Percentiles rank a stretch among this genome's conserved stretches.
phyloP scores from a whole-genome alignment of 495 filamentous ascomycete genomes.

The Chaetomium fimeti region DNA sequence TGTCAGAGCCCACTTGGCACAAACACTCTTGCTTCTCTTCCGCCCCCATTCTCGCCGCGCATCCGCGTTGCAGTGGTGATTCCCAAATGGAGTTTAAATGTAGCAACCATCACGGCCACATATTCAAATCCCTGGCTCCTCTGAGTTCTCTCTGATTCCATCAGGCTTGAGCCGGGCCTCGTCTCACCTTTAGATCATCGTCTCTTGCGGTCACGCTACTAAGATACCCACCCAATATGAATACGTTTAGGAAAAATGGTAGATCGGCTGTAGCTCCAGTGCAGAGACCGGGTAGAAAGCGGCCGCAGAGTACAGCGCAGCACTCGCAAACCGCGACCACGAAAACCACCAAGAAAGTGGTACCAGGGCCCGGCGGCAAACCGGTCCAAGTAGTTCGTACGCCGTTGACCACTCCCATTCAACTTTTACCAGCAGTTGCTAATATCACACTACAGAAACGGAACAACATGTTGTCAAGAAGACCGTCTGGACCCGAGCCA shows the following conservation, averaged over 20 bases:
- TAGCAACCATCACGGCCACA: not conserved
- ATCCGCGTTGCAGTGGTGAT: no score
- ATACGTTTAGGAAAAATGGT: not conserved
- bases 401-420: not conserved
- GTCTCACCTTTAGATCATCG: not conserved
- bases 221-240: not conserved
- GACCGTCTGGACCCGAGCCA: not conserved
- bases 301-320: not conserved
- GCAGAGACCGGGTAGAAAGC: not conserved
- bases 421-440: not conserved
- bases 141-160: not conserved
- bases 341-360: not conserved
- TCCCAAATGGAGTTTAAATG: not conserved
- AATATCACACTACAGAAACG: not conserved
- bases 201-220: not conserved
- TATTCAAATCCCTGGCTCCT: no score
- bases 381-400: slow-evolving; percentile 2
- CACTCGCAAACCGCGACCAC: not conserved
- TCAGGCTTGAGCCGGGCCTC: not conserved
- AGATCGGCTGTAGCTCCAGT: not conserved
- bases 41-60: no score
- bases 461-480: slow-evolving; percentile 5
- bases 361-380: not conserved
- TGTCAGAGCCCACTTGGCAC: not conserved
- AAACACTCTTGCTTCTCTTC: not conserved